Base-by-base conservation (phyloP, 2,329 filamentous ascomycete genomes). In the Lachnellula hyalina region DNA sequence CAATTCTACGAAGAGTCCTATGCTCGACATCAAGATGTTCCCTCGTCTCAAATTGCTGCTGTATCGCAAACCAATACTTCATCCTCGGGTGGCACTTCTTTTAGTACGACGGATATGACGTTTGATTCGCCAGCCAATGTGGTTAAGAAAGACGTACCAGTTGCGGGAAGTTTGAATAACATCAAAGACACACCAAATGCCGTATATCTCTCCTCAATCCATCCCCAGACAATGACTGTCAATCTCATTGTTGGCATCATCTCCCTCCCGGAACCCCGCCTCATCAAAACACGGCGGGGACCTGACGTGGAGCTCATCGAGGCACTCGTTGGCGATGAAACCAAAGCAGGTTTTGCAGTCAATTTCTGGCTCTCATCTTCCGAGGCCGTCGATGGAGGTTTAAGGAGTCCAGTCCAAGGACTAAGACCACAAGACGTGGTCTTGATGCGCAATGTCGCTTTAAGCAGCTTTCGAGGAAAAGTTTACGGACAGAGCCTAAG, bases 401-500 rank as follows among this genome's bases (percentile, higher is more conserved):
- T 60, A 38, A 64, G 52, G 28, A 54, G 32, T 21, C 48, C 57
- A 8, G 63, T 80, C 9, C 68, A 73, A 1, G 71, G 67, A 0
- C 72, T 96, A 34, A 78, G 85, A 46, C 74, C 83, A 0, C 86
- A 87, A 63, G 90, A 97, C 66, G 81, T 96, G 1, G 76, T 97
- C 5, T 76, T 96, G 14, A 68, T 96, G 56, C 84, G 85, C 54
- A 91, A 93, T 63, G 84, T 96, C 6, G 90, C 87, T 0, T 75
- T 97, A 50, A 83, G 83, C 51, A 82, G 83, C 4, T 97, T 93
- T 68, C 80, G 80, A 50, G 82, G 83, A 47, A 85, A 81, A 63
- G 92, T 96, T 0, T 91, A 94, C 64, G 92, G 93, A 0, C 88
- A 95, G 69, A 94, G 87, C 65, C 73, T 96, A 58, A 82, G 87